These are phyloP conservation scores for Russula earlei DNA, from an alignment of 768 basidiomycete genomes.

Conservation along the genomic window DNA sequence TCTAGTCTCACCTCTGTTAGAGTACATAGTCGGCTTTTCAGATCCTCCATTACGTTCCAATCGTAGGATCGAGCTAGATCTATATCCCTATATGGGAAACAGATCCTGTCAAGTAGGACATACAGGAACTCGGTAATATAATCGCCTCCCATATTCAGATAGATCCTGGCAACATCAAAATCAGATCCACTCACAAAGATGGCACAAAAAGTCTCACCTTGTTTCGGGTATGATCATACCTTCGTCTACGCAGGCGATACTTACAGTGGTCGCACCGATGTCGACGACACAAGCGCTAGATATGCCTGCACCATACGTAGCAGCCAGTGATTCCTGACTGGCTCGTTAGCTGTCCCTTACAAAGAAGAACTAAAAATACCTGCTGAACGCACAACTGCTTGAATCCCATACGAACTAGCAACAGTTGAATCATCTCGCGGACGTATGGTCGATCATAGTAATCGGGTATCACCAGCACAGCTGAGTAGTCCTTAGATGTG, in stretches of 20 bases:
- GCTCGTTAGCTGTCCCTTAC: neutral
- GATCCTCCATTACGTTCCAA: conserved; percentile 85
- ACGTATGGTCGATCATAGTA: conserved; percentile 82
- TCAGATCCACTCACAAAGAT: neutral
- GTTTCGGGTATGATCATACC: conserved; percentile 83
- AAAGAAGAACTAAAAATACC: conserved; percentile 31
- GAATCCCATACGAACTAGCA: conserved; percentile 79
- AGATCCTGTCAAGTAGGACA: conserved; percentile 66
- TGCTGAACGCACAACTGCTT: conserved; percentile 90
- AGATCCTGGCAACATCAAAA: conserved; percentile 42
- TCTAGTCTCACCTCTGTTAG: conserved; percentile 63
- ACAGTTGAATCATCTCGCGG: conserved; percentile 60
- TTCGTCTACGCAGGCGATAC: conserved; percentile 90
- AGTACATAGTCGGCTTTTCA: conserved; percentile 79
- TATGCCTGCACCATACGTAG: conserved; percentile 92
- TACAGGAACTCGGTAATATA: conserved; percentile 89
- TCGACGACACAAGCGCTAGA: conserved; percentile 94
- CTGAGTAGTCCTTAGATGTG: conserved; percentile 63
- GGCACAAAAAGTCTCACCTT: conserved; percentile 38
- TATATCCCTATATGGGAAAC: conserved; percentile 82
- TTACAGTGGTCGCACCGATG: conserved; percentile 78
- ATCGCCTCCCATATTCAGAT: conserved; percentile 83
- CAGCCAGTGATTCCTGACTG: conserved; percentile 77
- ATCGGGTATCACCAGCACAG: conserved; percentile 86
- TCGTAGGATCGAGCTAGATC: conserved; percentile 73